Evolutionary conservation across 345 rosid species (phyloP).

Genomic region (Arabis alpina): DNA sequence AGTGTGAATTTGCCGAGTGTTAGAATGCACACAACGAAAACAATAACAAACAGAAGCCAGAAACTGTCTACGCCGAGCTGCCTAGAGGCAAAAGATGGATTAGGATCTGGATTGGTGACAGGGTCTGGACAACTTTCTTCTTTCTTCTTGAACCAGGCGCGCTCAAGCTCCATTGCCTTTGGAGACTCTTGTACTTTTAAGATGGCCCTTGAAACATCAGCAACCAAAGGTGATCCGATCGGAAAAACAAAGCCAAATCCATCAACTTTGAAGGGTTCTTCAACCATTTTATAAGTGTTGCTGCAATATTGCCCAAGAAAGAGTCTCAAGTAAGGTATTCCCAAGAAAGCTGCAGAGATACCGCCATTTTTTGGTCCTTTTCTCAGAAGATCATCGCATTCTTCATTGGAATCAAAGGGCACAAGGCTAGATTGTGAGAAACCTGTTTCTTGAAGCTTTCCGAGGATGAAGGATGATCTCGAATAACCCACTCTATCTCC

Average conservation of each 20-base stretch:
- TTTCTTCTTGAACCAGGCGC: constrained; percentile 37
- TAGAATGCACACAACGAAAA: constrained; percentile 23
- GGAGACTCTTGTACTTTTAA: constrained; percentile 48
- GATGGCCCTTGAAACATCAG: constrained; percentile 53
- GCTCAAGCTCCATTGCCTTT: constrained; percentile 36
- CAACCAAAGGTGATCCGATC: constrained; percentile 48
- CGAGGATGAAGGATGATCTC: constrained; percentile 46
- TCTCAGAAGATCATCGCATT: constrained; percentile 42
- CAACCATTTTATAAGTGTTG: constrained; percentile 45
- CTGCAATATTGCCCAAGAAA: constrained; percentile 51
- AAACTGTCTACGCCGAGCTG: constrained; percentile 52
- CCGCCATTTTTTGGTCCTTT: constrained; percentile 49
- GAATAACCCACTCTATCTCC: constrained; percentile 53
- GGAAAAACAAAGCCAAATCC: constrained; percentile 64
- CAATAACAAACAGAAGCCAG: constrained; percentile 48
- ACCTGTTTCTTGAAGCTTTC: constrained; percentile 35
- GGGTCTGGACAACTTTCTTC: constrained; percentile 40
- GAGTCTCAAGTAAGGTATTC: constrained; percentile 42
- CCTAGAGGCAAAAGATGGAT: constrained; percentile 30
- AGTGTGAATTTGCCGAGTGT: constrained; percentile 41
- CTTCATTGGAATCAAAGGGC: constrained; percentile 26
- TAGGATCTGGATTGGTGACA: constrained; percentile 29
- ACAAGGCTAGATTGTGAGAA: constrained; percentile 36
- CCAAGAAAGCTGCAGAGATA: constrained; percentile 50
- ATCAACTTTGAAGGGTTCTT: constrained; percentile 41